Evolutionary conservation across 345 rosid species (phyloP), one percentile per base, ranked within the genome.

Genomic region (Aurinia saxatilis): DNA sequence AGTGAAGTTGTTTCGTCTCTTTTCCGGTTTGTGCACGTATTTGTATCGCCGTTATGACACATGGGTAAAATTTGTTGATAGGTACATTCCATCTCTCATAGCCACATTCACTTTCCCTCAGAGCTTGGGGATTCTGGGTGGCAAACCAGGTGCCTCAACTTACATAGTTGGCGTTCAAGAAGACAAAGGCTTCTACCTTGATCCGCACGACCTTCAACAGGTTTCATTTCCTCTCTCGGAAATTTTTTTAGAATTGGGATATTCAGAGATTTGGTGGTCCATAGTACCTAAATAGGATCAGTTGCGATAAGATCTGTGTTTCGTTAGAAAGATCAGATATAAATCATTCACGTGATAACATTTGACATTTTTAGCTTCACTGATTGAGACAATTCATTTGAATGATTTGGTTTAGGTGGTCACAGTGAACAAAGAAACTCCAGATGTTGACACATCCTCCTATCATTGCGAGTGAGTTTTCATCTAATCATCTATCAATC

Each of bases 161-260:
- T 93, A 93, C 73, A 80, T 93, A 35, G 72, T 93, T 42, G 99
- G 96, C 6, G 88, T 93, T 63, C 97, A 93, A 78, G 97, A 84
- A 35, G 88, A 82, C 17, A 75, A 78, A 59, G 87, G 79, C 49
- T 79, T 87, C 50, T 93, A 87, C 75, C 99, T 93, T 52, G 97
- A 92, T 78, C 99, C 99, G 0, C 99, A 93, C 37, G 86, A 85
- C 2, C 88, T 80, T 65, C 98, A 85, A 57, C 79, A 50, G 81
- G 98, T 63, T 40, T 33, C 31, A 21, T 67, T 41, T 27, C 30
- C 2, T 37, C 2, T 10, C 29, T 18, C 10, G 0, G 2, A 21
- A 0, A 16, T 16, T 27, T 16, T 41, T 41, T 35, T n/a, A 51
- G 39, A 6, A 13, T 50, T 25, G 15, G 2, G 37, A 25, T 11